Evolutionary conservation across 345 rosid species (phyloP).

Genomic region (Cochlearia excelsa): DNA sequence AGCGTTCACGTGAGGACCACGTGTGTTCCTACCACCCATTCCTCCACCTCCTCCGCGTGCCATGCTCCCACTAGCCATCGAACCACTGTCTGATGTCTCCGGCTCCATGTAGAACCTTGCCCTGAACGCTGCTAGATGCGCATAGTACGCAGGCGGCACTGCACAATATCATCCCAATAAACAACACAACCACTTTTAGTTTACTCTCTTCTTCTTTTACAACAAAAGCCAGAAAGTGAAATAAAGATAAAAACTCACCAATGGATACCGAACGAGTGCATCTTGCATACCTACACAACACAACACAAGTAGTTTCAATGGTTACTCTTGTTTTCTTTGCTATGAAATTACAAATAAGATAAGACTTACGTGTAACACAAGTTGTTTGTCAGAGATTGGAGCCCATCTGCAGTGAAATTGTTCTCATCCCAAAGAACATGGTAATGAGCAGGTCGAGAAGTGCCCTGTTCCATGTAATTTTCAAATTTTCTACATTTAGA

Average conservation of each 20-base stretch:
- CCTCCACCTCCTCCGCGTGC: conserved; percentile 60
- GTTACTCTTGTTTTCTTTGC: too few relatives aligned
- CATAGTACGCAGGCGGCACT: conserved; percentile 98
- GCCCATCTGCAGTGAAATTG: conserved; percentile 87
- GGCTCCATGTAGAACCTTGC: conserved; percentile 99
- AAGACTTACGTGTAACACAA: conserved; percentile 84
- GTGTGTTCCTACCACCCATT: conserved; percentile 52
- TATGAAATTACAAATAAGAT: too few relatives aligned
- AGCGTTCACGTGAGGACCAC: conserved; percentile 57
- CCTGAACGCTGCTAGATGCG: conserved; percentile 95
- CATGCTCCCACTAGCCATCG: conserved; percentile 72
- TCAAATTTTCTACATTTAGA: too few relatives aligned
- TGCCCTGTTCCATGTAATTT: conserved; percentile 51
- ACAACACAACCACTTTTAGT: not conserved
- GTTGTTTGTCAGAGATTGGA: conserved; percentile 89
- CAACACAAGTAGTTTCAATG: not conserved
- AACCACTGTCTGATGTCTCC: conserved; percentile 94
- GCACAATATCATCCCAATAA: conserved; percentile 22
- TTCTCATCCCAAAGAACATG: conserved; percentile 99
- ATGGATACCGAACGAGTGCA: conserved; percentile 97
- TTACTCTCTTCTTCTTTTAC: not conserved
- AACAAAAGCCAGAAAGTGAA: not conserved
- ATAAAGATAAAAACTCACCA: conserved; percentile 45
- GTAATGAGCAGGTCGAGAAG: conserved; percentile 96
- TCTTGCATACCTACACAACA: conserved; percentile 70